Evolutionary conservation across 176 grass and related monocot genomes (phyloP).

Genomic region (Pharus latifolius): DNA sequence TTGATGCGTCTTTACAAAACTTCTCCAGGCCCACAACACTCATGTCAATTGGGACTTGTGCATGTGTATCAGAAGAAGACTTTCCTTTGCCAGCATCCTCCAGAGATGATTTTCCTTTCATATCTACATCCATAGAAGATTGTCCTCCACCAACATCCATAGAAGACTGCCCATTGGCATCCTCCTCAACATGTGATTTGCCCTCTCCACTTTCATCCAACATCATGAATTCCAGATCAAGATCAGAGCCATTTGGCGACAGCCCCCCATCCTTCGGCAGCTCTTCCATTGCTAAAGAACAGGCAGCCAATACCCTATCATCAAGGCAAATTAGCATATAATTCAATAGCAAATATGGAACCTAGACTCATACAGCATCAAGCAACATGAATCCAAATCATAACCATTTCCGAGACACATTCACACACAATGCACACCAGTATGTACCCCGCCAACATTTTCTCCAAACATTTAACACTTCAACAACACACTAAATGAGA

Average conservation of each 20-base stretch:
- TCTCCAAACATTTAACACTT: background rate
- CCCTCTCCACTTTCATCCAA: slow-evolving; percentile 18
- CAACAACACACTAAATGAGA: background rate
- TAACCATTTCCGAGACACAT: background rate
- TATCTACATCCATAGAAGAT: slow-evolving; percentile 21
- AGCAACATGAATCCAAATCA: background rate
- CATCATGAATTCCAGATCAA: slow-evolving; percentile 19
- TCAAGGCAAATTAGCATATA: slow-evolving; percentile 1
- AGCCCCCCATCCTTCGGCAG: slow-evolving; percentile 1
- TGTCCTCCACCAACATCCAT: slow-evolving; percentile 19
- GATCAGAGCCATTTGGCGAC: slow-evolving; percentile 6
- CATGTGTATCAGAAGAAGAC: background rate
- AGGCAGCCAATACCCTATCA: slow-evolving; percentile 6
- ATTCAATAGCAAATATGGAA: background rate
- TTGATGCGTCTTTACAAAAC: slow-evolving; percentile 72
- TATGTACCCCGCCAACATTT: background rate
- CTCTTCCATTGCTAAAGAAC: slow-evolving; percentile 21
- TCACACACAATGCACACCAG: background rate
- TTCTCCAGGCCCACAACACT: slow-evolving; percentile 55
- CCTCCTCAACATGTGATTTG: slow-evolving; percentile 5
- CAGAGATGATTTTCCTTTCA: slow-evolving; percentile 7
- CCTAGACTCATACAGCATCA: background rate
- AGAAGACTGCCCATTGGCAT: slow-evolving; percentile 1
- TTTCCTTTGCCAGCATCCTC: slow-evolving; percentile 19
- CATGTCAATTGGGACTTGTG: slow-evolving; percentile 33